These are phyloP conservation scores for Shiraia bambusicola DNA, from an alignment of 2,329 filamentous ascomycete species.

Conservation along the genomic window DNA sequence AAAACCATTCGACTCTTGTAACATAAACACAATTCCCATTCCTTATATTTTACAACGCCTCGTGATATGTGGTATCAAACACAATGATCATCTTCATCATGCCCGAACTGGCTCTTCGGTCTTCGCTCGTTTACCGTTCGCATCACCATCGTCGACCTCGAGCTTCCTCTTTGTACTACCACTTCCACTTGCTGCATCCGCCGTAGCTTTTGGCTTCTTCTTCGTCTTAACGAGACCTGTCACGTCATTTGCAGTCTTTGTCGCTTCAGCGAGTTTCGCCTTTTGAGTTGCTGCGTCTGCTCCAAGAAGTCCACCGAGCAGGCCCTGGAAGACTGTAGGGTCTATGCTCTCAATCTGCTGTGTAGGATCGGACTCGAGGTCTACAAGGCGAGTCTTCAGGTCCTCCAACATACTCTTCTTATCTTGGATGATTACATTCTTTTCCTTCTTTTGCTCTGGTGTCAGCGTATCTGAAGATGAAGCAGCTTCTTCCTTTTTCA, in stretches of 20 bases:
- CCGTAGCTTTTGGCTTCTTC: constrained; percentile 51
- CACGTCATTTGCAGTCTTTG: constrained; percentile 72
- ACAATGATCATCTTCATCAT: no score
- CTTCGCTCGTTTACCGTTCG: constrained; percentile 36
- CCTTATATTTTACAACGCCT: no score
- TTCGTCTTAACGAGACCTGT: constrained; percentile 72
- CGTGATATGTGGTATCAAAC: no score
- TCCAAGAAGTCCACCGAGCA: constrained; percentile 65
- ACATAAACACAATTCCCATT: no score
- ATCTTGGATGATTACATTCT: constrained; percentile 61
- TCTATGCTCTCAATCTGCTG: constrained; percentile 45
- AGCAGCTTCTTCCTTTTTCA: constrained; percentile 68
- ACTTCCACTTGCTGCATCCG: constrained; percentile 11
- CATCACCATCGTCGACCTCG: constrained; percentile 25
- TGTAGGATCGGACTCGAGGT: constrained; percentile 65
- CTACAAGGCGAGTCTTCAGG: constrained; percentile 65
- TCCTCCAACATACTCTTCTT: constrained; percentile 77
- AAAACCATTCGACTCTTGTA: no score
- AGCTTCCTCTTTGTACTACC: constrained; percentile 38
- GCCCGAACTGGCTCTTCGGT: constrained; percentile 29
- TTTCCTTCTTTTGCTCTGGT: constrained; percentile 65
- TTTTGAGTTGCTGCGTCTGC: constrained; percentile 62
- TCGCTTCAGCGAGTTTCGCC: constrained; percentile 69
- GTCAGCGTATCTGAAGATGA: constrained; percentile 52
- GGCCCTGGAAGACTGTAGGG: constrained; percentile 55